These are phyloP conservation scores for Jacaranda copaia DNA, from an alignment of 257 asterid genomes.

Conservation along the genomic window DNA sequence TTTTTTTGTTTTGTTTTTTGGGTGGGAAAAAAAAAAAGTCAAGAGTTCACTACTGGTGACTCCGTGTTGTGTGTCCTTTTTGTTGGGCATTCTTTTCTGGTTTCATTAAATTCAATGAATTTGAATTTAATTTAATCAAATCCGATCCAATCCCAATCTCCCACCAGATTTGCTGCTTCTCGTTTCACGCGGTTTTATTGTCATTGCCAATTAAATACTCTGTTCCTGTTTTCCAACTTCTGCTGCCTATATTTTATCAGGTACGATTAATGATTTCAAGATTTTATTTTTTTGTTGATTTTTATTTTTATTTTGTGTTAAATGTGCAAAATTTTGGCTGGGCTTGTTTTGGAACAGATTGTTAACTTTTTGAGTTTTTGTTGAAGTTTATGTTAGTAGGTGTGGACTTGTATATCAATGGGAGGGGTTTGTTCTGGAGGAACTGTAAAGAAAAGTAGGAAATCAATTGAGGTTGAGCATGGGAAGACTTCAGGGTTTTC, in stretches of 20 bases:
- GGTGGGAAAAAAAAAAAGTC: constrained; percentile 36
- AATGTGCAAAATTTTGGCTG: neutral
- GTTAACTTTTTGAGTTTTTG: constrained; percentile 9
- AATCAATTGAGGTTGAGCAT: constrained; percentile 50
- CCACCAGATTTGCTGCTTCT: constrained; percentile 37
- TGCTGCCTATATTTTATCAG: neutral
- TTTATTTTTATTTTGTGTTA: neutral
- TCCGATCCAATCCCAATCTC: constrained; percentile 40
- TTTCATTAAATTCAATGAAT: constrained; percentile 45
- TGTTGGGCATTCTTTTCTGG: constrained; percentile 30
- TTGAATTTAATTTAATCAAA: constrained; percentile 33
- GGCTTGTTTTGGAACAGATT: constrained; percentile 17
- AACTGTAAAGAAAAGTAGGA: constrained; percentile 54
- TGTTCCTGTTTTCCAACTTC: neutral
- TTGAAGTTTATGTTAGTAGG: constrained; percentile 41
- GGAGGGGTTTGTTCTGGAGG: constrained; percentile 95
- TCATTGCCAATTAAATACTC: constrained; percentile 25
- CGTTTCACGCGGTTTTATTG: constrained; percentile 46
- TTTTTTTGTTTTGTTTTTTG: neutral
- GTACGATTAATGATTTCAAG: constrained; percentile 25
- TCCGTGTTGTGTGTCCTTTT: constrained; percentile 53
- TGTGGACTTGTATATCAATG: constrained; percentile 54
- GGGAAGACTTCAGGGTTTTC: constrained; percentile 73
- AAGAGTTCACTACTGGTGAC: constrained; percentile 50
- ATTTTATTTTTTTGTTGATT: neutral